Conservation (phyloP, 192 early-diverging fungal species). For the Diversispora eburnea region DNA sequence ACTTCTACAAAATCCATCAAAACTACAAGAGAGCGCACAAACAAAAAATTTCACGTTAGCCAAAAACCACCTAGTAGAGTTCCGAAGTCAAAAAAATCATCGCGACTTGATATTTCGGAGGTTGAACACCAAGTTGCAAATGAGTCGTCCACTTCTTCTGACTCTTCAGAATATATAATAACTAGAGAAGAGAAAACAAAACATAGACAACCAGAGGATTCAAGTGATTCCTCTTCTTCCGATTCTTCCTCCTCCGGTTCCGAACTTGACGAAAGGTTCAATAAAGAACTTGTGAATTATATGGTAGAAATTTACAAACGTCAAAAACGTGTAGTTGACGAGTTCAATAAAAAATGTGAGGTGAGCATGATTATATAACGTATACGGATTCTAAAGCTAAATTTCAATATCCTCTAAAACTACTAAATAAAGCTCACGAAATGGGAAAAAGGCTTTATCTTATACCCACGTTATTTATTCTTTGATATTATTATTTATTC, state of each 20-base stretch:
- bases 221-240: conserved; percentile 7
- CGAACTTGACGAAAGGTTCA: conserved; percentile 22
- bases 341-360: conserved; percentile 34
- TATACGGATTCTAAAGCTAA: too few relatives aligned
- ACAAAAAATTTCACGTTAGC: background rate
- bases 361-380: conserved; percentile 11
- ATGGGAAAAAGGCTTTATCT: background rate
- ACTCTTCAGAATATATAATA: background rate
- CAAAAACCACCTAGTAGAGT: background rate
- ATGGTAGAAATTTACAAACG: conserved; percentile 42
- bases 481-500: too few relatives aligned
- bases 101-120: background rate
- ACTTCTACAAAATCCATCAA: background rate
- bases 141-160: background rate
- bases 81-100: background rate
- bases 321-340: conserved; percentile 36
- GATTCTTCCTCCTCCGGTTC: conserved; percentile 3
- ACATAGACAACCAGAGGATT: background rate
- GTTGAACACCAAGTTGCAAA: background rate
- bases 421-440: background rate
- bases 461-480: background rate
- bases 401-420: background rate
- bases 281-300: conserved; percentile 38
- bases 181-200: background rate
- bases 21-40: background rate